Percentiles rank a stretch among this genome's conserved stretches.
Conservation (phyloP, 345 rosid species). For the Excoecaria cochinchinensis region DNA sequence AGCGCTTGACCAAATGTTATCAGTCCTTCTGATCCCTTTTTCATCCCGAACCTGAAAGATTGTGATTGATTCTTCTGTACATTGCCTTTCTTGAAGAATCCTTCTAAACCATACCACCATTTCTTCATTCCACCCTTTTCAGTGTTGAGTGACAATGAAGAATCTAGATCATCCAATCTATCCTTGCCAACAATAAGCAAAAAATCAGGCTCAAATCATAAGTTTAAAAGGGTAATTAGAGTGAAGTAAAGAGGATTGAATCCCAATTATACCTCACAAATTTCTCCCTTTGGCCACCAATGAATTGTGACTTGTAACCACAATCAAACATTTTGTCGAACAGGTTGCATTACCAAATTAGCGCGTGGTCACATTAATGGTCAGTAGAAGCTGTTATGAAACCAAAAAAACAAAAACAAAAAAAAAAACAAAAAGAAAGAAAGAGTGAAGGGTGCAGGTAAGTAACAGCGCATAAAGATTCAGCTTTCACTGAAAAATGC, state of each 20-base stretch:
- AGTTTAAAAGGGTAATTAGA: not conserved
- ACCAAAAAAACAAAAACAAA: not conserved
- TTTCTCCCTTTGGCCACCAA: conserved; percentile 72
- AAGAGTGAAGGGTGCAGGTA: not conserved
- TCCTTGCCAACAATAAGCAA: conserved; percentile 12
- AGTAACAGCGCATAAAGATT: not conserved
- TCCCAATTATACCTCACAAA: conserved; percentile 55
- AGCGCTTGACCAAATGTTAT: conserved; percentile 54
- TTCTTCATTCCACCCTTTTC: conserved; percentile 40
- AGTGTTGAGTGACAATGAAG: conserved; percentile 49
- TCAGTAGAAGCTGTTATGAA: conserved; percentile 6
- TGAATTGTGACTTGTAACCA: conserved; percentile 71
- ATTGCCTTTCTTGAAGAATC: conserved; percentile 30
- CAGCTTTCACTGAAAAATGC: not conserved
- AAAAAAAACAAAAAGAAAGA: not conserved
- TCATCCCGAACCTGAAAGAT: conserved; percentile 55
- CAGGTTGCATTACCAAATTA: conserved; percentile 18
- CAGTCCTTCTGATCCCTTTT: conserved; percentile 60
- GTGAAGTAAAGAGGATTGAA: not conserved
- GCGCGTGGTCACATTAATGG: not conserved
- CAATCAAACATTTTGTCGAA: conserved; percentile 54
- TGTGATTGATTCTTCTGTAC: conserved; percentile 47
- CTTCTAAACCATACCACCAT: conserved; percentile 37
- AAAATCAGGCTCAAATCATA: not conserved
- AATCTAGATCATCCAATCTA: conserved; percentile 76